These are phyloP conservation scores for Oryza meridionalis DNA, from an alignment of 176 grass and related monocot species.

Conservation along the genomic window DNA sequence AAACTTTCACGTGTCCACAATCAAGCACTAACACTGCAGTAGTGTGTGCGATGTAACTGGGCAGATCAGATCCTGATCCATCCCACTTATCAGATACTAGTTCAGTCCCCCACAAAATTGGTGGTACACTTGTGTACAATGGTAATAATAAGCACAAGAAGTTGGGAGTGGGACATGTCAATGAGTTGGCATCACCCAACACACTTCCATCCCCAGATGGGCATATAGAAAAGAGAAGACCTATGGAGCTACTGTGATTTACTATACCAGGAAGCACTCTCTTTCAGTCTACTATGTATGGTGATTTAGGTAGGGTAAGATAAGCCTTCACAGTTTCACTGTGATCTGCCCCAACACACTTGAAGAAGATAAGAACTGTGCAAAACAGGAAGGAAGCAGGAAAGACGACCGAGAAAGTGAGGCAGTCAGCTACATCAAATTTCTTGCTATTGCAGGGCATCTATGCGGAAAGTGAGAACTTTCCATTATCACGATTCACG, in stretches of 20 bases:
- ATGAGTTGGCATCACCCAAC: background rate
- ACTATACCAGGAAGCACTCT: background rate
- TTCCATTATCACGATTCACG: background rate
- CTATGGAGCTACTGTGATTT: background rate
- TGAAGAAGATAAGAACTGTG: conserved; percentile 8
- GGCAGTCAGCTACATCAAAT: background rate
- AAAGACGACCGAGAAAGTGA: background rate
- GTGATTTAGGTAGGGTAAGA: background rate
- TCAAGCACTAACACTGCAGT: background rate
- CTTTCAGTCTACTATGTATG: background rate
- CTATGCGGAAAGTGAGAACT: conserved; percentile 4
- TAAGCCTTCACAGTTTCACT: background rate
- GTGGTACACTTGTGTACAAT: background rate
- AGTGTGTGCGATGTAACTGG: background rate
- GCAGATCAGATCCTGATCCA: background rate
- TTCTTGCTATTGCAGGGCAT: background rate
- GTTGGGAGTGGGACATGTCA: background rate
- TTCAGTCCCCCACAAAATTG: background rate
- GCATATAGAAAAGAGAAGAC: background rate
- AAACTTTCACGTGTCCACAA: background rate
- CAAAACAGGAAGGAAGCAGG: conserved; percentile 1
- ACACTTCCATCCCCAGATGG: background rate
- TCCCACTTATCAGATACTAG: background rate
- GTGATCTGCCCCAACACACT: background rate
- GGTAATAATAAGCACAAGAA: background rate